Base-by-base conservation (phyloP, 352 stramenopile genomes). In the Phytophthora megakarya region DNA sequence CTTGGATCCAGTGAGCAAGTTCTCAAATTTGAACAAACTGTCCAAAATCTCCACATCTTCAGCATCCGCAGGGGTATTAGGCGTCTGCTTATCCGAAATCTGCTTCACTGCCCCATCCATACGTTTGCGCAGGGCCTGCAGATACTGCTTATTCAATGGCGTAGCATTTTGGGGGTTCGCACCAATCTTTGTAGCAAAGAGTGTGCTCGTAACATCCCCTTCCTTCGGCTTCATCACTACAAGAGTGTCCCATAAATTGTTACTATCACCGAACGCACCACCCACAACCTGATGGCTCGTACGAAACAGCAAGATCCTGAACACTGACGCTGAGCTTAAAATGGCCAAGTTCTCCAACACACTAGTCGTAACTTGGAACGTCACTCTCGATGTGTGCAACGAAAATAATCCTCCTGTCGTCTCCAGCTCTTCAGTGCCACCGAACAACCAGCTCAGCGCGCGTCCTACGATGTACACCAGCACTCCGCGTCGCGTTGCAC, bases 231-330 rank as follows among this genome's bases (percentile, higher is more conserved):
- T 77, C 15, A 43, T 40, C 0, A 23, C 61, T 26, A 33, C 30
- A 2, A 80, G 37, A 0, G 64, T 67, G n/a, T 78, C 64, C 76
- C 75, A 86, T 8, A 88, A 56, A 40, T 67, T 72, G 22, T 62
- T 57, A 6, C 21, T 57, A 9, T 66, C 60, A 2, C 44, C 37
- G 26, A 66, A 71, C 0, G 63, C 56, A 2, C 35, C 22, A 12
- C 56, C 45, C 2, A 88, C 38, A 11, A 68, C 68, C 12, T 62
- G 33, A 40, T 78, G 73, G 19, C 52, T 81, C 16, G 67, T 57
- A 16, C 76, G 76, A 61, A 85, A 88, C 23, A 88, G 62, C 56
- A 86, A 32, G 37, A 84, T 78, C 22, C 79, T 69, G 60, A 84
- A 86, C 37, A 86, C 67, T 0, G 79, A 81, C 9, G 75, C 62